Percentiles rank a stretch among this genome's conserved stretches.
Conservation (phyloP, 2,329 filamentous ascomycete genomes). For the Penicillium sp. region DNA sequence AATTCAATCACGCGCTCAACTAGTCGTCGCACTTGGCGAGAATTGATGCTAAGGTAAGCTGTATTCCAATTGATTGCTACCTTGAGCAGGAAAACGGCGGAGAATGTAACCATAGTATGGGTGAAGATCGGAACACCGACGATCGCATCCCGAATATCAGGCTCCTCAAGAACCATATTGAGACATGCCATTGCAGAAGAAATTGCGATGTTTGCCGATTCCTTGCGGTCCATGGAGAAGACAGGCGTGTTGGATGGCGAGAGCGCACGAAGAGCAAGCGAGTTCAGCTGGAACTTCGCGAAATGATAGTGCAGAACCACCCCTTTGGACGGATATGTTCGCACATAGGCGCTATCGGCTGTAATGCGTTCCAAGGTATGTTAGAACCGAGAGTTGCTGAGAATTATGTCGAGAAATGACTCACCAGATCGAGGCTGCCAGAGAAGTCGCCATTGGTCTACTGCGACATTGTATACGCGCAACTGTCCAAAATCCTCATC, state of each 20-base stretch:
- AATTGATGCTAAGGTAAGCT: slow-evolving; percentile 39
- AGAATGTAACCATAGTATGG: slow-evolving; percentile 47
- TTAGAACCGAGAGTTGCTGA: background rate
- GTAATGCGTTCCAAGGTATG: slow-evolving; percentile 3
- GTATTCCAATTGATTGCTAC: slow-evolving; percentile 45
- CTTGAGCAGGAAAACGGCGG: slow-evolving; percentile 45
- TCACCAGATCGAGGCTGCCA: slow-evolving; percentile 47
- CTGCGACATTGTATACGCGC: slow-evolving; percentile 44
- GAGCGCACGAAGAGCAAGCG: slow-evolving; percentile 40
- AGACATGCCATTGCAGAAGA: slow-evolving; percentile 48
- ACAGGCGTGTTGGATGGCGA: slow-evolving; percentile 42
- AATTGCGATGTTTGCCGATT: slow-evolving; percentile 46
- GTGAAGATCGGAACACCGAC: slow-evolving; percentile 49
- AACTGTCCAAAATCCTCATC: slow-evolving; percentile 52
- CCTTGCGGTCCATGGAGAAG: slow-evolving; percentile 45
- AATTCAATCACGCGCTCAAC: slow-evolving; percentile 41
- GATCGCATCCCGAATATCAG: slow-evolving; percentile 47
- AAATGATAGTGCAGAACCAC: slow-evolving; percentile 54
- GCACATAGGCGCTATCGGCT: slow-evolving; percentile 46
- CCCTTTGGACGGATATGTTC: slow-evolving; percentile 50
- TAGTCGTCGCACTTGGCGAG: slow-evolving; percentile 36
- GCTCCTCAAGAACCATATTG: slow-evolving; percentile 47
- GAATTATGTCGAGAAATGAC: slow-evolving; percentile 8
- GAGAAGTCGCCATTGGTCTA: slow-evolving; percentile 53
- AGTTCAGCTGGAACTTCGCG: slow-evolving; percentile 53